Base-by-base conservation (phyloP, 208 protist species). In the Tritrichomonas foetus region DNA sequence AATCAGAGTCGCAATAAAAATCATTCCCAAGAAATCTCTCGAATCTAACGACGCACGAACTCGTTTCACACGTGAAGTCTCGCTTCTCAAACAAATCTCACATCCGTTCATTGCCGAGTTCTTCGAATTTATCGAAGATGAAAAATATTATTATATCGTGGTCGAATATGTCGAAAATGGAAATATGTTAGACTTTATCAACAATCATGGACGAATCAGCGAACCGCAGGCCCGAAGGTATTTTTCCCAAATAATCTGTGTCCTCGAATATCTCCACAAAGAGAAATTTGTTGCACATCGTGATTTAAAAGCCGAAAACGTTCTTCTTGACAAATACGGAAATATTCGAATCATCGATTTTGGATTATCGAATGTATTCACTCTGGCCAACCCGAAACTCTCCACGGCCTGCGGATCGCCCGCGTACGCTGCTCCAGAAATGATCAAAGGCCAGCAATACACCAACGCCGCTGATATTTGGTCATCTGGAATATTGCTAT, bases 281-380 rank as follows among this genome's bases (percentile, higher is more conserved):
- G 61, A 75, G 16, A 36, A 36, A 25, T 64, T 94, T 41, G 39
- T 95, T 33, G 74, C 74, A 30, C n/a, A n/a, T n/a, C n/a, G n/a
- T n/a, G n/a, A n/a, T n/a, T n/a, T n/a, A n/a, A n/a, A n/a, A n/a
- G n/a, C 94, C 95, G 47, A 61, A 78, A 95, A 95, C 50, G 36
- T 94, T 41, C 55, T 95, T 27, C 13, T 95, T 55, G 92, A 82
- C 0, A 80, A 9, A n/a, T 66, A 82, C 36, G 93, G 53, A n/a
- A 57, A 93, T 8, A 93, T 95, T 3, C 93, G 94, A 30, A 11
- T 95, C 8, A 49, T 49, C 33, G 94, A 95, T 44, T 95, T 95
- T 93, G 93, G 93, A 14, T 36, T 50, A 20, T 20, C n/a, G 3
- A 50, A 47, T n/a, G 27, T 20, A 53, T 50, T 82, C n/a, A 20